Evolutionary conservation across 345 rosid genomes (phyloP).

Genomic region (Melaleuca quinquenervia): DNA sequence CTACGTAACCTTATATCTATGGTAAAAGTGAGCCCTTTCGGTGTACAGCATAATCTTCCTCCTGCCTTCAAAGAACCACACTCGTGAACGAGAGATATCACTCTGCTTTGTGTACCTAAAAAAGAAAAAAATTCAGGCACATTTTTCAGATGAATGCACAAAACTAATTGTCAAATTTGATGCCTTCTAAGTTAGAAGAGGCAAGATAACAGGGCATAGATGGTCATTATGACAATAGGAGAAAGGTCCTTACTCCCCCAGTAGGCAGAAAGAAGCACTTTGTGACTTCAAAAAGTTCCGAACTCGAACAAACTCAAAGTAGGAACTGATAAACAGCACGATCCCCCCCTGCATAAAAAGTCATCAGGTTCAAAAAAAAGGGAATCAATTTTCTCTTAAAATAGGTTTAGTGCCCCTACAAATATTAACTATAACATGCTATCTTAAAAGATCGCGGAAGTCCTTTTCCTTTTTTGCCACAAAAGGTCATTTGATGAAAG

Average conservation of each 20-base stretch:
- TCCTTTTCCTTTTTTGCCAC: background rate
- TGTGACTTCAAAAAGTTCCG: conserved; percentile 82
- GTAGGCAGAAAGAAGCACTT: conserved; percentile 76
- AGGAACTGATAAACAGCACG: conserved; percentile 76
- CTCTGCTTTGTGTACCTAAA: conserved; percentile 55
- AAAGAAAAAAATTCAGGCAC: background rate
- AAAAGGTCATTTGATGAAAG: background rate
- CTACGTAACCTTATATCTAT: conserved; percentile 64
- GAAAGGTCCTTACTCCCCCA: conserved; percentile 66
- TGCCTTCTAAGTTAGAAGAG: background rate
- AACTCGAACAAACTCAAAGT: conserved; percentile 75
- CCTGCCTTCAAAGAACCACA: conserved; percentile 59
- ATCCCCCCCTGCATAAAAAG: conserved; percentile 58
- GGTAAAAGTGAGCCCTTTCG: conserved; percentile 77
- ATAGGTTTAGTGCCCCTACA: background rate
- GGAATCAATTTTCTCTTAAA: background rate
- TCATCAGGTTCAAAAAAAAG: background rate
- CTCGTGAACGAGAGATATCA: conserved; percentile 76
- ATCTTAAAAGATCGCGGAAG: background rate
- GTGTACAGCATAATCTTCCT: conserved; percentile 84
- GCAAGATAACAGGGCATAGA: background rate
- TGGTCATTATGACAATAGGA: background rate
- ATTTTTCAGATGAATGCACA: background rate
- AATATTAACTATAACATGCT: background rate
- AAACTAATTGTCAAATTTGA: background rate